Percentiles rank a stretch among this genome's conserved stretches.
Conservation (phyloP, 805 yeast species). For the Yarrowia phangngaensis region DNA sequence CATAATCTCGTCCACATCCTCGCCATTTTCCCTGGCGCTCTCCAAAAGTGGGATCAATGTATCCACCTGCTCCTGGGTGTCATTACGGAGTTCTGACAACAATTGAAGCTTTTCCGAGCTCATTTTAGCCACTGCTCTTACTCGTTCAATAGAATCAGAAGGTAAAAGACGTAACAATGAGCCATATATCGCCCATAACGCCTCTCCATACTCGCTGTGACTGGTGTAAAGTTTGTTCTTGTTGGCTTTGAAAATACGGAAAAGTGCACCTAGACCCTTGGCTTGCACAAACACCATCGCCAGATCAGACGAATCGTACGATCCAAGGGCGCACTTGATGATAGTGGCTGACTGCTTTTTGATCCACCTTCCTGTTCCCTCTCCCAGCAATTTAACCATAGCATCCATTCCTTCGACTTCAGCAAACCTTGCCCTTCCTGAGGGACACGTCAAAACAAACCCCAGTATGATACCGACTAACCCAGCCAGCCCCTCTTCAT, state of each 20-base stretch:
- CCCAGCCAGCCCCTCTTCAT: slow-evolving; percentile 8
- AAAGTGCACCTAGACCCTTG: slow-evolving; percentile 11
- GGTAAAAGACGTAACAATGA: slow-evolving; percentile 15
- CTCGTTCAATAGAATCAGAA: slow-evolving; percentile 14
- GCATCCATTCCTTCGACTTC: slow-evolving; percentile 19
- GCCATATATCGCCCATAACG: slow-evolving; percentile 9
- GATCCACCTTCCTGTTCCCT: slow-evolving; percentile 18
- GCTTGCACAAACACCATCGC: slow-evolving; percentile 17
- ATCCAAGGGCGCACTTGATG: background rate
- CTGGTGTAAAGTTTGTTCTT: slow-evolving; percentile 13
- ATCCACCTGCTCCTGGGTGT: slow-evolving; percentile 1
- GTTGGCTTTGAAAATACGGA: slow-evolving; percentile 5
- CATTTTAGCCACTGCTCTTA: slow-evolving; percentile 14
- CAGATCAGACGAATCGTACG: slow-evolving; percentile 7
- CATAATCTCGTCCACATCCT: slow-evolving; percentile 3
- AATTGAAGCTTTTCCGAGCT: background rate
- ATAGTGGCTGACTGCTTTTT: background rate
- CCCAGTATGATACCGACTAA: background rate
- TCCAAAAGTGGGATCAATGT: background rate
- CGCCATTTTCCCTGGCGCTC: background rate
- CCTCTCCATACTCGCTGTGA: background rate
- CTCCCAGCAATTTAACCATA: slow-evolving; percentile 6
- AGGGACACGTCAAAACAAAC: background rate
- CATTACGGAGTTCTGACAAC: slow-evolving; percentile 6
- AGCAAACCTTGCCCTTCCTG: slow-evolving; percentile 7